Evolutionary conservation across 768 basidiomycete species (phyloP).

Genomic region (Suillus cothurnatus): DNA sequence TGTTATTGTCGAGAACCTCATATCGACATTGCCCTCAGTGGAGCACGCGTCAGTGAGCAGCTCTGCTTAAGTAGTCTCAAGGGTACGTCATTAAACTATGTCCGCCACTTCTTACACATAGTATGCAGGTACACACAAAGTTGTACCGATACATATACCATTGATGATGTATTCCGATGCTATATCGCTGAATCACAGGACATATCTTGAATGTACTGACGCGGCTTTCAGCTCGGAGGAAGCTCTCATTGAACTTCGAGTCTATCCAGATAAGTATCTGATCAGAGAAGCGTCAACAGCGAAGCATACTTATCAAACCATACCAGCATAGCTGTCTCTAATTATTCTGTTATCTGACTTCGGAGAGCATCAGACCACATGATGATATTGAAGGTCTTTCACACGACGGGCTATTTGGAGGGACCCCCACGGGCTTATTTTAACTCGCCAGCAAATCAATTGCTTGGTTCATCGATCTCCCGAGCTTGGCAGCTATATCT

Average conservation of each 20-base stretch:
- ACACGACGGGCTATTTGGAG: background rate
- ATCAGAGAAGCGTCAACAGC: background rate
- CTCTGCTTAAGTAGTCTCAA: background rate
- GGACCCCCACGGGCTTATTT: background rate
- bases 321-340: background rate
- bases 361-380: background rate
- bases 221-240: background rate
- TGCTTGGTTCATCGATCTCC: background rate
- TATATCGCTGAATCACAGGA: background rate
- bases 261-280: background rate
- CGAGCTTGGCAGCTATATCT: background rate
- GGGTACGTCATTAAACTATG: background rate
- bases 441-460: background rate
- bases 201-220: background rate
- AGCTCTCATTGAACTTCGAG: background rate
- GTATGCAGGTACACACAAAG: background rate
- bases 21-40: conserved; percentile 31
- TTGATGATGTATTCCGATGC: conserved; percentile 1
- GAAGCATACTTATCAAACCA: background rate
- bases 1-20: conserved; percentile 51
- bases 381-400: background rate
- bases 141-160: background rate
- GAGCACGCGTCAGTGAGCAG: conserved; percentile 8
- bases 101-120: background rate
- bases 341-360: background rate